phyloP scores from a whole-genome alignment of 441 rosid species.

The Populus hybrid region DNA sequence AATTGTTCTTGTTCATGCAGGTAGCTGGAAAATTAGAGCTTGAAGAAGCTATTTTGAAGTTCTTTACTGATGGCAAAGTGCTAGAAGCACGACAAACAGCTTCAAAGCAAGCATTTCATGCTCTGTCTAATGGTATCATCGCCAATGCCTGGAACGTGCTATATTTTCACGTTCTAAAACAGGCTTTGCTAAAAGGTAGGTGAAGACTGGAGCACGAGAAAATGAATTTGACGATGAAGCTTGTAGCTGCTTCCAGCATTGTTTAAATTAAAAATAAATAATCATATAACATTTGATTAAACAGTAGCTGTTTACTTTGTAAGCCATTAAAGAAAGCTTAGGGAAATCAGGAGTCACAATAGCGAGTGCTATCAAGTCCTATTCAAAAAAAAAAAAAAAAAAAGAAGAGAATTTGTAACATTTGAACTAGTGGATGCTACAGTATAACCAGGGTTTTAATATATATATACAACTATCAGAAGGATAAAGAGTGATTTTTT shows the following conservation, averaged over 20 bases:
- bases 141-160: conserved; percentile 60
- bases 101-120: conserved; percentile 61
- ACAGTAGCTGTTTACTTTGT: not conserved
- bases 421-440: not conserved
- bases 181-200: conserved; percentile 19
- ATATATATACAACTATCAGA: too few relatives aligned
- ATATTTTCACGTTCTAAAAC: conserved; percentile 40
- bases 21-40: conserved; percentile 59
- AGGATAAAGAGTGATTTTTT: not conserved
- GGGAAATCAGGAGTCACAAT: not conserved
- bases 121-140: conserved; percentile 59
- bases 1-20: conserved; percentile 30
- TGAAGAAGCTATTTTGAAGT: conserved; percentile 51
- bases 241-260: conserved; percentile 14
- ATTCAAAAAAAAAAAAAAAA: too few relatives aligned
- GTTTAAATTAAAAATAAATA: not conserved
- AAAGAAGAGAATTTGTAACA: not conserved
- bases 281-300: not conserved
- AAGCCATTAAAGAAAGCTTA: not conserved
- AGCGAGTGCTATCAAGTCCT: not conserved
- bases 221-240: conserved; percentile 7
- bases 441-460: not conserved
- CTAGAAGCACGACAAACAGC: conserved; percentile 56
- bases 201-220: conserved; percentile 9
- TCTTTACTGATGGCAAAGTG: conserved; percentile 48